phyloP scores from a whole-genome alignment of 208 protist genomes.

The Lotmaria passim region DNA sequence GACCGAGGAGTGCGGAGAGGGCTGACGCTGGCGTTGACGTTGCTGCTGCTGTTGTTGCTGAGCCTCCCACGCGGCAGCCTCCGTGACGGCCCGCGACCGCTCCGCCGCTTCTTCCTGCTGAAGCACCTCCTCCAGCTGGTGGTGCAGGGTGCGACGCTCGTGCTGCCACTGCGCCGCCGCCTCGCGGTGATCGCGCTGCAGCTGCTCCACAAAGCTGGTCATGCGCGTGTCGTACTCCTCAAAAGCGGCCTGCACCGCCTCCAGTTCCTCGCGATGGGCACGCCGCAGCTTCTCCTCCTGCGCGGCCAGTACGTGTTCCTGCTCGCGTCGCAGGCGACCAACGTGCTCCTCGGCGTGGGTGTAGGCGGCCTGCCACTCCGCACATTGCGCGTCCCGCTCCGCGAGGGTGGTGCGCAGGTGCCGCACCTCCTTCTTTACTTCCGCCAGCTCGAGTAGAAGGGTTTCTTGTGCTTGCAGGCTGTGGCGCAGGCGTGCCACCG shows the following conservation, averaged over 20 bases:
- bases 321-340: constrained; percentile 1
- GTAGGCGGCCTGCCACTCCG: constrained; percentile 16
- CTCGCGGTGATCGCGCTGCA: constrained; percentile 38
- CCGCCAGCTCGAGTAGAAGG: constrained; percentile 23
- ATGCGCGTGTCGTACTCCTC: constrained; percentile 55
- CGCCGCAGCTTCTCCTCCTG: constrained; percentile 42
- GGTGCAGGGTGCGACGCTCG: constrained; percentile 39
- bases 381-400: constrained; percentile 25
- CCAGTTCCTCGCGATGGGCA: constrained; percentile 42
- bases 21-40: too few species aligned
- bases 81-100: constrained; percentile 12
- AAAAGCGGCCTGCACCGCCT: constrained; percentile 50
- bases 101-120: constrained; percentile 9
- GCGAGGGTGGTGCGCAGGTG: not conserved
- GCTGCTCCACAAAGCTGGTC: constrained; percentile 42
- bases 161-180: constrained; percentile 45
- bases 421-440: constrained; percentile 13
- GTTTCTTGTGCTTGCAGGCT: constrained; percentile 27
- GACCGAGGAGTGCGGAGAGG: not conserved
- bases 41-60: not conserved
- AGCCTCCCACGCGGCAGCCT: constrained; percentile 3
- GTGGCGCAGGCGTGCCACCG: constrained; percentile 22
- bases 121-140: constrained; percentile 35
- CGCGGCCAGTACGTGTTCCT: constrained; percentile 34
- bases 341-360: constrained; percentile 17